Conservation (phyloP, 2,329 filamentous ascomycete genomes). For the Fusarium denticulatum region DNA sequence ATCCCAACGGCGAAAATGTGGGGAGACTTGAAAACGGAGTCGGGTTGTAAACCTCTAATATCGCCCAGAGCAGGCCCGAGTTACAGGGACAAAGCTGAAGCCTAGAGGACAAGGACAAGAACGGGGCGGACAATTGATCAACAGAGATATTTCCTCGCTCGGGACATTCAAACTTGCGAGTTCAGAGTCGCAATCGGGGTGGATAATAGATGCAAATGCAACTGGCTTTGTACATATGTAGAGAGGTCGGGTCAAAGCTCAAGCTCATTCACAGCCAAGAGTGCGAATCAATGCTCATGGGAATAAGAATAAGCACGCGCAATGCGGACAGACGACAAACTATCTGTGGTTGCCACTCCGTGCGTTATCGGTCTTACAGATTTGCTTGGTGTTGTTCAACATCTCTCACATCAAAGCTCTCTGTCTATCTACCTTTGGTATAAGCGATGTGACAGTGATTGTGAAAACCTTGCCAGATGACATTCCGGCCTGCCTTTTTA, state of each 20-base stretch:
- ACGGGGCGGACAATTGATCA: neutral
- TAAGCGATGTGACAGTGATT: conserved; percentile 25
- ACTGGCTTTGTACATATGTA: conserved; percentile 1
- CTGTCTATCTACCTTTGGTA: neutral
- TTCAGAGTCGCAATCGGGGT: conserved; percentile 26
- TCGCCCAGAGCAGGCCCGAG: neutral
- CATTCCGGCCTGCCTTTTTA: neutral
- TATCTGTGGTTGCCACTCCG: neutral
- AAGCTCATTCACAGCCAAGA: neutral
- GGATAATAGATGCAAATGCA: conserved; percentile 20
- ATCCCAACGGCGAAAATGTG: conserved; percentile 29
- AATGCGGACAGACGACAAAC: neutral
- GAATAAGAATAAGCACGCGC: neutral
- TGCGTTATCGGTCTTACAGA: neutral
- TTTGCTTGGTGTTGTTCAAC: neutral
- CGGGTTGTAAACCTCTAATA: neutral
- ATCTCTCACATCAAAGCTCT: neutral
- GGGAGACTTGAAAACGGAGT: neutral
- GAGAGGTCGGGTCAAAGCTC: neutral
- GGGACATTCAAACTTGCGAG: conserved; percentile 22
- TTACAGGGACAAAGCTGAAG: neutral
- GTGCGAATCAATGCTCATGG: neutral
- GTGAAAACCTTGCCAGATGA: conserved; percentile 1
- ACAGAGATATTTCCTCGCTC: conserved; percentile 2
- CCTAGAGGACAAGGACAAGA: neutral